These are phyloP conservation scores for Aspergillus egyptiacus DNA, from an alignment of 495 filamentous ascomycete species.

Conservation along the genomic window DNA sequence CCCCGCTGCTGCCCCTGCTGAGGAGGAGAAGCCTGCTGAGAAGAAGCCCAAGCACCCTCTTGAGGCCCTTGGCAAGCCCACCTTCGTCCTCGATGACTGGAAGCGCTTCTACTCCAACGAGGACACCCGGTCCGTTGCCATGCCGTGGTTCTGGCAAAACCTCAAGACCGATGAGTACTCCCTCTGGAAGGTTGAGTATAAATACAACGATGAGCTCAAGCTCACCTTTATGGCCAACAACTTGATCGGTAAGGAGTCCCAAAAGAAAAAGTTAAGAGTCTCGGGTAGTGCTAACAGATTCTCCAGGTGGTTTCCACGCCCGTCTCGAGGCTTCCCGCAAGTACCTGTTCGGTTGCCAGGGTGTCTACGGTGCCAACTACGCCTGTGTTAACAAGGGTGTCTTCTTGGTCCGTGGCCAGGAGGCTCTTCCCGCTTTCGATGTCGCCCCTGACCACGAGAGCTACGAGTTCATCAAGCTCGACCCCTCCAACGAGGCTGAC, in stretches of 20 bases:
- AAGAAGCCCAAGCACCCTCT: constrained; percentile 97
- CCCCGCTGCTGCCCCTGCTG: constrained; percentile 52
- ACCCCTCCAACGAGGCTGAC: constrained; percentile 76
- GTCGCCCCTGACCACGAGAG: constrained; percentile 96
- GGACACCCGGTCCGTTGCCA: constrained; percentile 70
- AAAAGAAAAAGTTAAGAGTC: not conserved
- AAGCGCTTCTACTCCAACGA: constrained; percentile 99
- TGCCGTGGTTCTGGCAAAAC: constrained; percentile 99
- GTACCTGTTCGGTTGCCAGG: constrained; percentile 91
- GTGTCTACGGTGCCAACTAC: constrained; percentile 82
- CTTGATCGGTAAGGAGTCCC: constrained; percentile 60
- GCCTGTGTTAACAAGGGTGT: constrained; percentile 85
- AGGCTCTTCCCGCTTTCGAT: constrained; percentile 79
- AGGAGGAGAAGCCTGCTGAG: constrained; percentile 56
- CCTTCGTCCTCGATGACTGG: constrained; percentile 86
- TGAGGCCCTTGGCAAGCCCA: constrained; percentile 74
- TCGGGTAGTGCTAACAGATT: not conserved
- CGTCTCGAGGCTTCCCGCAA: constrained; percentile 97
- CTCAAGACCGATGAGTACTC: constrained; percentile 90
- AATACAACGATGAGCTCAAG: constrained; percentile 97
- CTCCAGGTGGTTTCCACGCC: constrained; percentile 80
- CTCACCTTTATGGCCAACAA: constrained; percentile 97
- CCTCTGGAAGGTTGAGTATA: constrained; percentile 87
- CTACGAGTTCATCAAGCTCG: constrained; percentile 93
- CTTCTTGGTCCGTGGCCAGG: constrained; percentile 89